These are phyloP conservation scores for Mucor lusitanicus DNA, from an alignment of 371 early-diverging fungal species.

Conservation along the genomic window DNA sequence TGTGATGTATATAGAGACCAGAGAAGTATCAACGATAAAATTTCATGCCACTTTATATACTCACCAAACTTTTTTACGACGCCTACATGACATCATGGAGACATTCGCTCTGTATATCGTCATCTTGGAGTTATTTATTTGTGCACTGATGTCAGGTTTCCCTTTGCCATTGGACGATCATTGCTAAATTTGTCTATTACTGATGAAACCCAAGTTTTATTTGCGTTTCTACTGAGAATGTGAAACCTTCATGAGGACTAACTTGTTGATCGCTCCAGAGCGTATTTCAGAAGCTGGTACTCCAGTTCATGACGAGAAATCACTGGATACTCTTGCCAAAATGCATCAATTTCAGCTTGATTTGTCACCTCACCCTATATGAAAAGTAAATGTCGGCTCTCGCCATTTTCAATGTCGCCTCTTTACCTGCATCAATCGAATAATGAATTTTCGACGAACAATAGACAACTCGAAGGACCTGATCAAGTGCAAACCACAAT, in stretches of 20 bases:
- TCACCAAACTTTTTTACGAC: not conserved
- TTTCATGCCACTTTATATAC: not conserved
- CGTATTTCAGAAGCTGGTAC: not conserved
- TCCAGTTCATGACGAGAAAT: not conserved
- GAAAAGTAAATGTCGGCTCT: too few species aligned
- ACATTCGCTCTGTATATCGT: not conserved
- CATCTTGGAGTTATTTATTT: not conserved
- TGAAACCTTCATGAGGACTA: not conserved
- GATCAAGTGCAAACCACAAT: not conserved
- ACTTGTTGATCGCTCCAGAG: not conserved
- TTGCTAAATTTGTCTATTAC: not conserved
- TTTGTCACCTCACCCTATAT: not conserved
- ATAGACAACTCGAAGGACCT: not conserved
- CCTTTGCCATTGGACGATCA: not conserved
- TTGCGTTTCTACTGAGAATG: not conserved
- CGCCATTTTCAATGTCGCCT: too few species aligned
- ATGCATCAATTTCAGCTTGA: not conserved
- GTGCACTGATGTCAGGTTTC: not conserved
- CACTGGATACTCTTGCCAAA: not conserved
- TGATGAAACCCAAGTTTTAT: slow-evolving; percentile 2
- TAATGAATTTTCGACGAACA: not conserved
- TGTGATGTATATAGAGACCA: not conserved
- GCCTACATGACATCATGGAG: not conserved
- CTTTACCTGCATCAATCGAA: not conserved
- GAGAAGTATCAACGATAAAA: not conserved